Evolutionary conservation across 306 rosid genomes (phyloP).

Genomic region (Lotus japonicus): DNA sequence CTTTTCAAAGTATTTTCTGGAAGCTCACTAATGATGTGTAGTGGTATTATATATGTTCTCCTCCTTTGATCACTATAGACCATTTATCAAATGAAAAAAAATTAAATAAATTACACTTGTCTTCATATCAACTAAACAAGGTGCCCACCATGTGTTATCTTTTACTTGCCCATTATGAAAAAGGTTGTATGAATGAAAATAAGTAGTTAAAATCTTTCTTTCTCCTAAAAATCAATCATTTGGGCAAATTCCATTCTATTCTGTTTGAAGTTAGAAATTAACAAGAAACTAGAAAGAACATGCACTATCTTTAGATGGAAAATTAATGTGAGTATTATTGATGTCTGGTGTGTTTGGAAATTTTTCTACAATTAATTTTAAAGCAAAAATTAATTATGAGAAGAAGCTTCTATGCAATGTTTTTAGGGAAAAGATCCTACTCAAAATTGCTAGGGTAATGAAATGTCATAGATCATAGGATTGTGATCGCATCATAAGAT

Average conservation of each 20-base stretch:
- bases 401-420: too few relatives aligned
- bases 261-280: not conserved
- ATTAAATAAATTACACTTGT: not conserved
- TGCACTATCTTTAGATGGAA: not conserved
- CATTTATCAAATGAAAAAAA: not conserved
- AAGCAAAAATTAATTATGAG: too few relatives aligned
- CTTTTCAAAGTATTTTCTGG: slow-evolving; percentile 11
- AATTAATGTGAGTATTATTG: not conserved
- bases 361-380: too few relatives aligned
- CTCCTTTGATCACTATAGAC: not conserved
- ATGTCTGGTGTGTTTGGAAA: not conserved
- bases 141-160: slow-evolving; percentile 19
- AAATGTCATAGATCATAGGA: too few relatives aligned
- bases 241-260: not conserved
- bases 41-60: too few relatives aligned
- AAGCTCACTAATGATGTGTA: not conserved
- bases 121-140: slow-evolving; percentile 2
- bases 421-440: too few relatives aligned
- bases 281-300: not conserved
- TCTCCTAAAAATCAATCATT: not conserved
- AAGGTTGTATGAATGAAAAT: not conserved
- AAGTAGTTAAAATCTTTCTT: slow-evolving; percentile 16
- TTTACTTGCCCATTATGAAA: not conserved
- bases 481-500: too few relatives aligned
- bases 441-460: too few relatives aligned